phyloP scores from a whole-genome alignment of 176 grass and related monocot genomes.

The Aegilops longissima region DNA sequence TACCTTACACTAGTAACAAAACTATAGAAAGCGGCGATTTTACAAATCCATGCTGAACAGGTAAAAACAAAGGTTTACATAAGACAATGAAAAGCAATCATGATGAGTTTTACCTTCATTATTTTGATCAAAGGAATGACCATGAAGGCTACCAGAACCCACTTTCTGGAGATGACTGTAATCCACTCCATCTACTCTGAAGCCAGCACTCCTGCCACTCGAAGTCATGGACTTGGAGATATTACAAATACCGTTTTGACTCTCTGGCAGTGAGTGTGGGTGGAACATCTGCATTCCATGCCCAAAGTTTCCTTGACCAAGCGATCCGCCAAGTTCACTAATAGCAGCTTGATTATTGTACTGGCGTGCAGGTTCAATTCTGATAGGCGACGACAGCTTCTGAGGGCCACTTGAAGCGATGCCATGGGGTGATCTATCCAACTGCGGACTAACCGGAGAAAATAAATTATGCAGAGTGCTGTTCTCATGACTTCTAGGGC shows the following conservation, averaged over 20 bases:
- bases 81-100: background rate
- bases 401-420: constrained; percentile 29
- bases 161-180: constrained; percentile 42
- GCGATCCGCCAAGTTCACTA: constrained; percentile 34
- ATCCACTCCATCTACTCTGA: constrained; percentile 51
- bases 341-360: constrained; percentile 30
- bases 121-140: constrained; percentile 49
- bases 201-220: constrained; percentile 32
- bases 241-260: constrained; percentile 35
- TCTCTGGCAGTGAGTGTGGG: constrained; percentile 59
- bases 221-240: constrained; percentile 44
- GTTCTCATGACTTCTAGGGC: constrained; percentile 35
- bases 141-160: constrained; percentile 37
- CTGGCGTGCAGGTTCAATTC: constrained; percentile 48
- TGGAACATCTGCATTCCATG: constrained; percentile 49
- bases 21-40: background rate
- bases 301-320: constrained; percentile 55
- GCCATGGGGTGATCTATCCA: constrained; percentile 35
- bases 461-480: constrained; percentile 26
- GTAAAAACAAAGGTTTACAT: background rate
- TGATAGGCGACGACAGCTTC: constrained; percentile 56
- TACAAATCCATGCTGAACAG: constrained; percentile 11
- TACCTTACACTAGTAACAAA: background rate
- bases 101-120: constrained; percentile 48
- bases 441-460: constrained; percentile 32